phyloP scores from a whole-genome alignment of 352 stramenopile genomes.

The Phytophthora agathidicida region DNA sequence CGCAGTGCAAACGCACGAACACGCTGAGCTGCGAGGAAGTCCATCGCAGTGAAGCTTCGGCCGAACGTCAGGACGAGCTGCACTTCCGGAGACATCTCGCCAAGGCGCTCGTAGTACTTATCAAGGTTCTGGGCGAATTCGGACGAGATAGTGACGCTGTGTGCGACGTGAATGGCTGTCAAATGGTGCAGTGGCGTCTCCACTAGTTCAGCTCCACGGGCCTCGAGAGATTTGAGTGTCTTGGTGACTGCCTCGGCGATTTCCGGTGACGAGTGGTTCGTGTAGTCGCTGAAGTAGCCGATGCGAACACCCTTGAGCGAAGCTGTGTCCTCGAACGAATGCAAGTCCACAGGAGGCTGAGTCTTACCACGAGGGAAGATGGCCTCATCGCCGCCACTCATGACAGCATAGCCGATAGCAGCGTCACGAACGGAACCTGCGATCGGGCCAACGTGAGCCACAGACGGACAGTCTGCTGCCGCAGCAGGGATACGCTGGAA shows the following conservation, averaged over 20 bases:
- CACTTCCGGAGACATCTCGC: conserved; percentile 71
- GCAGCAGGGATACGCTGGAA: conserved; percentile 80
- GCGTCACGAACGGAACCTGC: conserved; percentile 78
- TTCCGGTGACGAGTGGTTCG: conserved; percentile 72
- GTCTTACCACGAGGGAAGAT: conserved; percentile 47
- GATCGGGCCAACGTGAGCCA: conserved; percentile 85
- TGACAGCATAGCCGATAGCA: conserved; percentile 84
- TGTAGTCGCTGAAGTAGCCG: conserved; percentile 79
- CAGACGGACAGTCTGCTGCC: conserved; percentile 56
- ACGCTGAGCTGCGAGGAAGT: conserved; percentile 88
- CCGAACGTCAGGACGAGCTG: conserved; percentile 77
- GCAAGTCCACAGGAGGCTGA: conserved; percentile 56
- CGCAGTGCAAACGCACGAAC: conserved; percentile 83
- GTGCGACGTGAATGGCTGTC: conserved; percentile 76
- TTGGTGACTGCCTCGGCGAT: conserved; percentile 53
- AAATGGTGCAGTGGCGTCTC: conserved; percentile 82
- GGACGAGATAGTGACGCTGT: conserved; percentile 82
- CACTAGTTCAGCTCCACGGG: conserved; percentile 72
- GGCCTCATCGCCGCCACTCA: conserved; percentile 63
- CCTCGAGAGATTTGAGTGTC: conserved; percentile 56
- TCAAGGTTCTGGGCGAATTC: conserved; percentile 83
- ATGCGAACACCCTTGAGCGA: conserved; percentile 73
- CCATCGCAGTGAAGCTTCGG: conserved; percentile 65
- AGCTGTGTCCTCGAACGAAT: conserved; percentile 62
- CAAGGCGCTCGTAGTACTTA: conserved; percentile 63